Evolutionary conservation across 345 rosid genomes (phyloP).

Genomic region (Litchi chinensis): DNA sequence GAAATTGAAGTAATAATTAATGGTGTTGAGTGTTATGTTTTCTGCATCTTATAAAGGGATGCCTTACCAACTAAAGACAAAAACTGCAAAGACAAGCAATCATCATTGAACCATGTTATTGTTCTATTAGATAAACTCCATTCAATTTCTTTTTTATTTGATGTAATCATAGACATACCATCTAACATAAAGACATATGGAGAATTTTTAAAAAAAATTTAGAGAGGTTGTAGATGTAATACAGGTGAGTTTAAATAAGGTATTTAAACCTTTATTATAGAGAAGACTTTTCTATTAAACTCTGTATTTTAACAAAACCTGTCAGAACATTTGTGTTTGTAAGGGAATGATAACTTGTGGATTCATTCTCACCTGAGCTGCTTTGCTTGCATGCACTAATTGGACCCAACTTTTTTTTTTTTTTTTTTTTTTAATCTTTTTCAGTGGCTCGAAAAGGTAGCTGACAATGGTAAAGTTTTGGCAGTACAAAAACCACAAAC

Average conservation of each 20-base stretch:
- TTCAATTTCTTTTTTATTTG: too few species aligned
- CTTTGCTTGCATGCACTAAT: constrained; percentile 5
- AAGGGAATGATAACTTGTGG: background rate
- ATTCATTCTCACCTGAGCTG: background rate
- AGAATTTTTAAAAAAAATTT: too few species aligned
- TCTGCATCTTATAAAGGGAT: background rate
- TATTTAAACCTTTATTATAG: too few species aligned
- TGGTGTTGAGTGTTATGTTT: background rate
- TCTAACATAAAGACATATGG: too few species aligned
- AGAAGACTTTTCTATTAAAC: too few species aligned
- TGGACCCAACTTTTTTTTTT: background rate
- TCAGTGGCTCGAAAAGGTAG: background rate
- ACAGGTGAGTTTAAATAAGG: too few species aligned
- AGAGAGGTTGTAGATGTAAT: too few species aligned
- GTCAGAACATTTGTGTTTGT: background rate
- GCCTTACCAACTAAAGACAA: background rate
- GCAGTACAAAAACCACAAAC: too few species aligned
- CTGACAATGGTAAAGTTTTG: background rate
- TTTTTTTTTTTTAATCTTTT: background rate
- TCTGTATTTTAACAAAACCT: too few species aligned
- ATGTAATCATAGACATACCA: too few species aligned
- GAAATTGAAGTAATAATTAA: background rate
- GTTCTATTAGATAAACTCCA: too few species aligned
- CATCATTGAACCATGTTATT: background rate
- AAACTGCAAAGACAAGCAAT: constrained; percentile 27